These are phyloP conservation scores for Neonectria faginata DNA, from an alignment of 2,329 filamentous ascomycete species.

Conservation along the genomic window DNA sequence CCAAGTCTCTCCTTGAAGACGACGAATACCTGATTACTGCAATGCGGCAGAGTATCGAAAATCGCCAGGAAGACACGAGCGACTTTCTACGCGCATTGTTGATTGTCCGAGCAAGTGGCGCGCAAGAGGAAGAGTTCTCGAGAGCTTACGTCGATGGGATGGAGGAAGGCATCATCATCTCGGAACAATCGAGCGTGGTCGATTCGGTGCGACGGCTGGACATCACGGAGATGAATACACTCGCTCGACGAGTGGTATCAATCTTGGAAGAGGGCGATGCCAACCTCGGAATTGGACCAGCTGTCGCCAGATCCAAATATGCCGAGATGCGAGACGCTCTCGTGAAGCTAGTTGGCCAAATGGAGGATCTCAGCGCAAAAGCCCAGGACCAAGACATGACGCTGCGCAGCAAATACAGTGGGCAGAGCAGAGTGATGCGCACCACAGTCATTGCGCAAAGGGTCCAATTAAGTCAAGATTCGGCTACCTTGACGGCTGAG, in stretches of 20 bases:
- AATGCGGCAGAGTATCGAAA: conserved; percentile 50
- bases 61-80: conserved; percentile 54
- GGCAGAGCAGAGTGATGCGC: conserved; percentile 75
- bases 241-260: conserved; percentile 45
- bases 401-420: conserved; percentile 80
- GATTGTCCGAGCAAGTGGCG: conserved; percentile 55
- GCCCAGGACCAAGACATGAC: conserved; percentile 59
- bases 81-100: conserved; percentile 62
- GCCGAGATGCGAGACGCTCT: conserved; percentile 51
- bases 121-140: conserved; percentile 58
- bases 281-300: conserved; percentile 50
- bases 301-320: conserved; percentile 49
- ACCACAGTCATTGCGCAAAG: conserved; percentile 86
- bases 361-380: conserved; percentile 59
- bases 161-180: conserved; percentile 64
- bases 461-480: conserved; percentile 82
- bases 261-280: conserved; percentile 53
- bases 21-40: conserved; percentile 65
- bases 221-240: conserved; percentile 40
- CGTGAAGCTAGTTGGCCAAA: conserved; percentile 56
- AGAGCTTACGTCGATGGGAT: conserved; percentile 72
- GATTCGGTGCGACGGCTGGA: conserved; percentile 70
- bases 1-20: conserved; percentile 66
- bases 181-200: conserved; percentile 66
- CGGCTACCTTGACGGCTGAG: conserved; percentile 75